Evolutionary conservation across 2,329 filamentous ascomycete species (phyloP).

Genomic region (Zymoseptoria ardabiliae): DNA sequence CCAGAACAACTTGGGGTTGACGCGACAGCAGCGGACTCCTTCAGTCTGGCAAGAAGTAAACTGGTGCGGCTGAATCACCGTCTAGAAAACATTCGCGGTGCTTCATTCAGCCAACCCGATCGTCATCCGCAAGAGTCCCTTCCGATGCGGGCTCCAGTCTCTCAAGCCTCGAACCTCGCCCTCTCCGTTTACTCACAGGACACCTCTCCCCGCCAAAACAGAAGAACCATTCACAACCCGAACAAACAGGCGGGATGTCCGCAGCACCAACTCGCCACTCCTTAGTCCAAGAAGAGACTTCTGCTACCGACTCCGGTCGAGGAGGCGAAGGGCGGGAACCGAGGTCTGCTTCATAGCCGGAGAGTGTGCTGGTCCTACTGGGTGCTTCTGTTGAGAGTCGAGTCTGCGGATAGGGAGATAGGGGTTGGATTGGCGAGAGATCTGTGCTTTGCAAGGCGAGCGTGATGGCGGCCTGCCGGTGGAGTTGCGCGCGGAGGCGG

Average conservation of each 20-base stretch:
- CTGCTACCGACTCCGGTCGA: not conserved
- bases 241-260: not conserved
- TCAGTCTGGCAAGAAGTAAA: no score
- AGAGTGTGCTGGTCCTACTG: no score
- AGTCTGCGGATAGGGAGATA: not conserved
- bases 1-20: no score
- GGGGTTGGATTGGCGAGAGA: not conserved
- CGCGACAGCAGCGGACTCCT: no score
- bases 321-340: not conserved
- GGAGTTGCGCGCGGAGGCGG: not conserved
- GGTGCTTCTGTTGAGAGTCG: not conserved
- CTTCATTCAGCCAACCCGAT: not conserved
- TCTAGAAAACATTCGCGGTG: no score
- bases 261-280: not conserved
- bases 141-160: not conserved
- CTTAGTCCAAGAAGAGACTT: not conserved
- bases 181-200: no score
- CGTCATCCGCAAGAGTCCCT: not conserved
- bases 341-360: not conserved
- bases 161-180: not conserved
- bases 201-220: constrained; percentile 26
- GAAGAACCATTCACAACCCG: not conserved
- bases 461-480: not conserved
- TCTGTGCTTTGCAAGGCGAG: not conserved
- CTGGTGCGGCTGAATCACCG: no score